Conservation (phyloP, 2,329 filamentous ascomycete genomes). For the Lojkania enalia region DNA sequence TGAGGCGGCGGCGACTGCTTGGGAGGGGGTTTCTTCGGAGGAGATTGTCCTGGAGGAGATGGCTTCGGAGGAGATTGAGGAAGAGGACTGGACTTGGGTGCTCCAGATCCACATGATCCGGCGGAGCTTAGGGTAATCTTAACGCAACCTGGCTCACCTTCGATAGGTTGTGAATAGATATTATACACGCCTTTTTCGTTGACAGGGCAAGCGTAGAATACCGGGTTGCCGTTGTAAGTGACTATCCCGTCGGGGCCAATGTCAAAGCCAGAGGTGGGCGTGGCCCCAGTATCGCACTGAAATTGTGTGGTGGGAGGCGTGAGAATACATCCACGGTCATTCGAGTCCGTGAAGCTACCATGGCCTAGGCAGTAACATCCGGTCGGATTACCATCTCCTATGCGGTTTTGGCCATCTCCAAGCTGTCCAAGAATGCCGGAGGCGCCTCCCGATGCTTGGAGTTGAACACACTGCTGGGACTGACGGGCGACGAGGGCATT, state of each 20-base stretch:
- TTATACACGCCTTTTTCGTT: constrained; percentile 59
- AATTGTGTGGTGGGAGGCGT: constrained; percentile 63
- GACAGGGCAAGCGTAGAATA: constrained; percentile 65
- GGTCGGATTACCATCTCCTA: constrained; percentile 54
- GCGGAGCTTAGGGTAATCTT: constrained; percentile 52
- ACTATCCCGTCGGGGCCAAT: constrained; percentile 59
- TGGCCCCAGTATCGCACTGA: constrained; percentile 62
- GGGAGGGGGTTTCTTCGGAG: no score
- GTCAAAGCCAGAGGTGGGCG: constrained; percentile 58
- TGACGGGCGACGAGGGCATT: no score
- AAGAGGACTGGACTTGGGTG: no score
- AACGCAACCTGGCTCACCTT: constrained; percentile 54
- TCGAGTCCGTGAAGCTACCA: constrained; percentile 56
- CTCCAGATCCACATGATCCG: constrained; percentile 3
- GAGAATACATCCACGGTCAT: constrained; percentile 64
- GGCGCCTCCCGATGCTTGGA: constrained; percentile 28
- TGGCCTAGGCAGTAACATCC: constrained; percentile 60
- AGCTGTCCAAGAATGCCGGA: constrained; percentile 64
- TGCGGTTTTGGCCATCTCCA: constrained; percentile 63
- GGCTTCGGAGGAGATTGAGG: no score
- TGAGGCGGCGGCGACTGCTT: no score
- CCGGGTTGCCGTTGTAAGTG: constrained; percentile 54
- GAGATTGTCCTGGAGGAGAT: no score
- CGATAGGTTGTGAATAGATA: constrained; percentile 53
- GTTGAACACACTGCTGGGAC: no score